phyloP scores from a whole-genome alignment of 2,329 filamentous ascomycete species.

The Aspergillus felis region DNA sequence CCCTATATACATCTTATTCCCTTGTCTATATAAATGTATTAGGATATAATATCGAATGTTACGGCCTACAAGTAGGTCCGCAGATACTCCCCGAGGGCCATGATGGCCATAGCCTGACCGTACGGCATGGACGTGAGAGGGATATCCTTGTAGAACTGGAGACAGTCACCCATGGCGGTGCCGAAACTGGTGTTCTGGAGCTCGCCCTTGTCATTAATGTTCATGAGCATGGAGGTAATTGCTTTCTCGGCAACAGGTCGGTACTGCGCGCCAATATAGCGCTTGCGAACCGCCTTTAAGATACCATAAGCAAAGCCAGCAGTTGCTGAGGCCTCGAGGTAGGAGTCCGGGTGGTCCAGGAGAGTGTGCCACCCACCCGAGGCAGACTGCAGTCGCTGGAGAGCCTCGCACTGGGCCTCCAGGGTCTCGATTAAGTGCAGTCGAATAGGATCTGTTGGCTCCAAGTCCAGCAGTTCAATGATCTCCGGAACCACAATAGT shows the following conservation, averaged over 20 bases:
- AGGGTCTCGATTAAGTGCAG: slow-evolving; percentile 52
- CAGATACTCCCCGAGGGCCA: slow-evolving; percentile 72
- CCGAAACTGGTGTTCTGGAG: slow-evolving; percentile 72
- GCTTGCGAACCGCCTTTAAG: slow-evolving; percentile 66
- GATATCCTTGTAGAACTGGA: slow-evolving; percentile 76
- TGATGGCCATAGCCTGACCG: slow-evolving; percentile 80
- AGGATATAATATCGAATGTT: too few relatives aligned
- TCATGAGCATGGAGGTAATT: slow-evolving; percentile 61
- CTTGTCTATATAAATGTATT: too few relatives aligned
- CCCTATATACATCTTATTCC: too few relatives aligned
- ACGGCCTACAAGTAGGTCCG: slow-evolving; percentile 50
- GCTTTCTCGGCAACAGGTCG: slow-evolving; percentile 61
- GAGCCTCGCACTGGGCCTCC: slow-evolving; percentile 64
- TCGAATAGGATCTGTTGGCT: slow-evolving; percentile 57
- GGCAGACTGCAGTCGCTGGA: slow-evolving; percentile 57
- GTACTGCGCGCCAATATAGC: slow-evolving; percentile 63
- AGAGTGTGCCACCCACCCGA: slow-evolving; percentile 72
- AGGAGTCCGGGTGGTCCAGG: slow-evolving; percentile 68
- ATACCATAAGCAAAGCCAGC: slow-evolving; percentile 79
- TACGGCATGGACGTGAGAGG: slow-evolving; percentile 77
- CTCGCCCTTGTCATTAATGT: slow-evolving; percentile 65
- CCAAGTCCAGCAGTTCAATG: slow-evolving; percentile 65
- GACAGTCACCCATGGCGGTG: slow-evolving; percentile 68
- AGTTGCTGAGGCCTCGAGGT: slow-evolving; percentile 72
- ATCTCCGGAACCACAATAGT: slow-evolving; percentile 83